Evolutionary conservation across 768 basidiomycete genomes (phyloP).

Genomic region (Hygrophorus russula): DNA sequence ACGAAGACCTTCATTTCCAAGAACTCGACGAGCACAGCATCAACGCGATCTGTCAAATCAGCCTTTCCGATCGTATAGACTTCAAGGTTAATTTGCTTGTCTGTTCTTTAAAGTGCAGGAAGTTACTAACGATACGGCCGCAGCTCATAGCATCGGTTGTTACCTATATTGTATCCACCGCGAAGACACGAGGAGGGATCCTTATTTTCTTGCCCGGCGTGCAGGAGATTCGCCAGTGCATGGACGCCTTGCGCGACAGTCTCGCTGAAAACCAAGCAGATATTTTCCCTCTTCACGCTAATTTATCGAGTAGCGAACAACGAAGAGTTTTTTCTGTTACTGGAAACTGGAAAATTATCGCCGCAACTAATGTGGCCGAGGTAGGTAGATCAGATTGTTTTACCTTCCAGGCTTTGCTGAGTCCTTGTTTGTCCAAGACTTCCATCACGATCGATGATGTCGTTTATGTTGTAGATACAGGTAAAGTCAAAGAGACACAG

Average conservation of each 20-base stretch:
- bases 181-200: conserved; percentile 48
- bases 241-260: conserved; percentile 39
- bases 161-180: conserved; percentile 43
- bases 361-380: conserved; percentile 88
- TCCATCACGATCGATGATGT: conserved; percentile 89
- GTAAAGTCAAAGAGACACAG: conserved; percentile 77
- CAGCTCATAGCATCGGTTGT: conserved; percentile 63
- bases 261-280: conserved; percentile 27
- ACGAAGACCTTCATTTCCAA: conserved; percentile 34
- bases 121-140: neutral
- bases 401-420: neutral
- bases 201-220: conserved; percentile 89
- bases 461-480: conserved; percentile 73
- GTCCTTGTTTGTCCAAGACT: conserved; percentile 45
- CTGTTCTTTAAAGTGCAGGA: neutral
- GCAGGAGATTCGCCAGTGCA: conserved; percentile 74
- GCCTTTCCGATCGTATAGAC: conserved; percentile 56
- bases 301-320: conserved; percentile 79
- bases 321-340: conserved; percentile 58
- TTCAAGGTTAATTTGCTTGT: conserved; percentile 37
- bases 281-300: conserved; percentile 80
- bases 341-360: conserved; percentile 71
- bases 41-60: conserved; percentile 48
- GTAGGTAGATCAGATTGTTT: conserved; percentile 22
- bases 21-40: conserved; percentile 43